Percentiles rank a stretch among this genome's conserved stretches.
Evolutionary conservation across 2,329 filamentous ascomycete genomes (phyloP).

Genomic region (Lasiodiplodia sp.): DNA sequence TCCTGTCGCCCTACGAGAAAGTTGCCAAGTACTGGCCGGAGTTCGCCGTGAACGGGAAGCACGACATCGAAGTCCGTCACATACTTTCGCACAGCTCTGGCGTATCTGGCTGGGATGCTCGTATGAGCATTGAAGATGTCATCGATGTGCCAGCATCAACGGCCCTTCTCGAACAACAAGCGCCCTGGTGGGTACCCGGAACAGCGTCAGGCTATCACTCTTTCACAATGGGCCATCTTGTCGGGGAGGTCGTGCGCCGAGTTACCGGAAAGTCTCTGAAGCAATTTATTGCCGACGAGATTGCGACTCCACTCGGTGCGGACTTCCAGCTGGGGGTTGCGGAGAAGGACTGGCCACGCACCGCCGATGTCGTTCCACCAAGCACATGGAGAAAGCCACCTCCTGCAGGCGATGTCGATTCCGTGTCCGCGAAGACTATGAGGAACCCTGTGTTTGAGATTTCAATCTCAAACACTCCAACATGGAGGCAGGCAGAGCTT

Average conservation of each 20-base stretch:
- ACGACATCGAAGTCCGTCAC: slow-evolving; percentile 38
- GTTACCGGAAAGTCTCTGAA: background rate
- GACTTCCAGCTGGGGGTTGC: slow-evolving; percentile 19
- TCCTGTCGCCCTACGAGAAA: slow-evolving; percentile 38
- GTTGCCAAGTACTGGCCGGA: slow-evolving; percentile 45
- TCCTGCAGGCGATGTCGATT: no score
- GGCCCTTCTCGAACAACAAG: slow-evolving; percentile 7
- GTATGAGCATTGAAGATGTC: slow-evolving; percentile 1
- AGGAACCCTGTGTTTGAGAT: background rate
- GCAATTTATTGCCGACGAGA: slow-evolving; percentile 14
- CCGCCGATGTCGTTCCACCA: background rate
- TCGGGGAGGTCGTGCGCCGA: background rate
- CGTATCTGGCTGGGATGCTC: slow-evolving; percentile 13
- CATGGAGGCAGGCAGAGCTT: background rate
- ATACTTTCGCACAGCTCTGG: slow-evolving; percentile 20
- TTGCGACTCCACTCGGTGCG: slow-evolving; percentile 7
- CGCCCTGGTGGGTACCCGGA: slow-evolving; percentile 12
- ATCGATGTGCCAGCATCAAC: background rate
- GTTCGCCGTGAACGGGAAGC: slow-evolving; percentile 42
- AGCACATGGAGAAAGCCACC: no score
- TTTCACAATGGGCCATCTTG: slow-evolving; percentile 4
- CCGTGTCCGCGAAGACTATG: background rate
- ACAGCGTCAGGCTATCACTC: slow-evolving; percentile 11
- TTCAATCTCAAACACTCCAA: background rate
- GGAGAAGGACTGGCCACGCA: slow-evolving; percentile 4